These are phyloP conservation scores for Termitomyces sp. DNA, from an alignment of 768 basidiomycete species.

Conservation along the genomic window DNA sequence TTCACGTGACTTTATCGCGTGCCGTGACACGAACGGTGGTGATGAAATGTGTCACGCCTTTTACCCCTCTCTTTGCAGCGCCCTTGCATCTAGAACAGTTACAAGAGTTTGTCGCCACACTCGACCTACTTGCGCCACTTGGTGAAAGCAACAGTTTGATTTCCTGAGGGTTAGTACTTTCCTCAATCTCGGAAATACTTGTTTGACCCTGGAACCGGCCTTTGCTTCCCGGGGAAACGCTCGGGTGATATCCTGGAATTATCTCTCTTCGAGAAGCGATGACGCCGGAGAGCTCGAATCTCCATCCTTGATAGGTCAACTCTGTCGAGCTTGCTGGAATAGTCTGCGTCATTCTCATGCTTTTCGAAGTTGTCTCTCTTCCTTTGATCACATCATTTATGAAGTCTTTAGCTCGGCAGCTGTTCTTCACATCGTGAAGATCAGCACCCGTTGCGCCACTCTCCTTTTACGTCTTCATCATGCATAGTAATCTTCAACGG, in stretches of 20 bases:
- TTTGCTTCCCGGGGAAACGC: background rate
- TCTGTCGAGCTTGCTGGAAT: background rate
- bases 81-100: background rate
- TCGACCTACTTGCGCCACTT: background rate
- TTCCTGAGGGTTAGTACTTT: background rate
- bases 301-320: background rate
- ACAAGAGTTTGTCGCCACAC: background rate
- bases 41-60: slow-evolving; percentile 4
- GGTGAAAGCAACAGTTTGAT: background rate
- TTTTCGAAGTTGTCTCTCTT: background rate
- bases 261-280: background rate
- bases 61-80: background rate
- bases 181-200: background rate
- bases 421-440: background rate
- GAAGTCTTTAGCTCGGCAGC: background rate
- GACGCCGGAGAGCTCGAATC: no score
- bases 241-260: background rate
- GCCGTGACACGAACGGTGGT: slow-evolving; percentile 4
- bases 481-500: slow-evolving; percentile 18
- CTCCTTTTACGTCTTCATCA: background rate
- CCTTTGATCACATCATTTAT: background rate
- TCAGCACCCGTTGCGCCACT: background rate
- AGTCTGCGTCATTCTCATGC: background rate
- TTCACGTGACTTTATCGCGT: slow-evolving; percentile 5
- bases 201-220: background rate